phyloP scores from a whole-genome alignment of 345 rosid species.

The Microthlaspi erraticum region DNA sequence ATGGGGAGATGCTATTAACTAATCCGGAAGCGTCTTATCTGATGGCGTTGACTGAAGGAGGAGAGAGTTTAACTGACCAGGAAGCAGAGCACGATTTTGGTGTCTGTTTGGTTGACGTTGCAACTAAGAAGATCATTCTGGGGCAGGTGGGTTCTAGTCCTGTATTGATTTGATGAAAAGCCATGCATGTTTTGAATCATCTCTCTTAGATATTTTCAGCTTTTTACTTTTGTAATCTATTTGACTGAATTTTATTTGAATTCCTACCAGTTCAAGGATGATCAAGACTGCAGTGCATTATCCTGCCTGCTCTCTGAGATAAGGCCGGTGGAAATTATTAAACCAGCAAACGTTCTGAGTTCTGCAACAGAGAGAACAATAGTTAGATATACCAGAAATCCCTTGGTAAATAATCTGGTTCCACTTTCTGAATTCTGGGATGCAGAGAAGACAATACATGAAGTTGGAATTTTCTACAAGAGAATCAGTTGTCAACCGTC shows the following conservation, averaged over 20 bases:
- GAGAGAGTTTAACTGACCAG: constrained; percentile 42
- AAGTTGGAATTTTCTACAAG: constrained; percentile 62
- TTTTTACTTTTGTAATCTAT: constrained; percentile 20
- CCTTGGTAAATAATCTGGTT: constrained; percentile 80
- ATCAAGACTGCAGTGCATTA: constrained; percentile 75
- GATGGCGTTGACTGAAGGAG: constrained; percentile 80
- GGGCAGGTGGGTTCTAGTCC: constrained; percentile 70
- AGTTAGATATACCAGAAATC: constrained; percentile 82
- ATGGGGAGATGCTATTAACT: constrained; percentile 82
- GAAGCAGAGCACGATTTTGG: constrained; percentile 62
- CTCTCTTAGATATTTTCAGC: constrained; percentile 6
- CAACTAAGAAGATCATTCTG: constrained; percentile 79
- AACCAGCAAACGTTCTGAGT: constrained; percentile 74
- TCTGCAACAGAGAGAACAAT: constrained; percentile 77
- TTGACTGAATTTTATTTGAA: constrained; percentile 19
- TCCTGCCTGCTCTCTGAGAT: constrained; percentile 81
- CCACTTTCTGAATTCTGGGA: constrained; percentile 89
- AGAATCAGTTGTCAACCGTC: constrained; percentile 48
- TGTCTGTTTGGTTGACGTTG: constrained; percentile 86
- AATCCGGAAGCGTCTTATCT: constrained; percentile 93
- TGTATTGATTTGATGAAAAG: constrained; percentile 22
- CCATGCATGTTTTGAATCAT: neutral
- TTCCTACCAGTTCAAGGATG: constrained; percentile 75
- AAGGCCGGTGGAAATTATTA: constrained; percentile 94
- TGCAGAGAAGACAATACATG: constrained; percentile 72